Percentiles rank a stretch among this genome's conserved stretches.
These are phyloP conservation scores for Pseudohalonectria lignicola DNA, from an alignment of 2,329 filamentous ascomycete species.

Conservation along the genomic window DNA sequence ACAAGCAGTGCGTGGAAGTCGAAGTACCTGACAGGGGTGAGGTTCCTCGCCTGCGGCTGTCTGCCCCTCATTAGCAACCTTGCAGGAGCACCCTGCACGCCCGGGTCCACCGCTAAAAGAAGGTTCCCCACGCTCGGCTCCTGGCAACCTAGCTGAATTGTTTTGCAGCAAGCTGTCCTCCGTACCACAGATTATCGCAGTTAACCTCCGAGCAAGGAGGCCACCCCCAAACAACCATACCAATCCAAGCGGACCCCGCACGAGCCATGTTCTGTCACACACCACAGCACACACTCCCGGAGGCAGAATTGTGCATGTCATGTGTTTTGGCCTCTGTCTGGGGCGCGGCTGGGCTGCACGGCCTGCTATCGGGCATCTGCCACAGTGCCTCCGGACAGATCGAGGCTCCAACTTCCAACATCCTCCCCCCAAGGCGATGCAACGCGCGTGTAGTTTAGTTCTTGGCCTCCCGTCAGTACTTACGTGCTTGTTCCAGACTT, in stretches of 20 bases:
- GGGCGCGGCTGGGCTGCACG: neutral
- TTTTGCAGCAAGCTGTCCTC: neutral
- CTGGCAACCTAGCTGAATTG: neutral
- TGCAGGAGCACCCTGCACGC: too few species aligned
- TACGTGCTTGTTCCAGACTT: too few species aligned
- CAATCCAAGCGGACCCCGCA: neutral
- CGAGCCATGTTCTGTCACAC: neutral
- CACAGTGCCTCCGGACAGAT: too few species aligned
- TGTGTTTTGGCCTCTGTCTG: neutral
- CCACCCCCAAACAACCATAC: neutral
- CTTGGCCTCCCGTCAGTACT: too few species aligned
- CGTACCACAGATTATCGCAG: neutral
- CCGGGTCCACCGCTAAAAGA: too few species aligned
- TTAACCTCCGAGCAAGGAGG: neutral
- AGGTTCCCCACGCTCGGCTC: conserved; percentile 4
- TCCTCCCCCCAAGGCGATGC: too few species aligned
- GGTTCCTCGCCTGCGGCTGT: neutral
- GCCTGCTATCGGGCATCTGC: too few species aligned
- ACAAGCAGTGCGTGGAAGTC: too few species aligned
- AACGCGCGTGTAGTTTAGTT: too few species aligned
- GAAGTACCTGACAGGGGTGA: neutral
- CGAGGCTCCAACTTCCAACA: too few species aligned
- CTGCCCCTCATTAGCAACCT: neutral
- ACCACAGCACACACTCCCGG: too few species aligned
- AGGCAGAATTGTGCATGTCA: neutral